A percentile compares a stretch with the other conserved stretches of the same genome.
These are phyloP conservation scores for Eutrema yunnanense DNA, from an alignment of 345 rosid genomes.

Conservation along the genomic window DNA sequence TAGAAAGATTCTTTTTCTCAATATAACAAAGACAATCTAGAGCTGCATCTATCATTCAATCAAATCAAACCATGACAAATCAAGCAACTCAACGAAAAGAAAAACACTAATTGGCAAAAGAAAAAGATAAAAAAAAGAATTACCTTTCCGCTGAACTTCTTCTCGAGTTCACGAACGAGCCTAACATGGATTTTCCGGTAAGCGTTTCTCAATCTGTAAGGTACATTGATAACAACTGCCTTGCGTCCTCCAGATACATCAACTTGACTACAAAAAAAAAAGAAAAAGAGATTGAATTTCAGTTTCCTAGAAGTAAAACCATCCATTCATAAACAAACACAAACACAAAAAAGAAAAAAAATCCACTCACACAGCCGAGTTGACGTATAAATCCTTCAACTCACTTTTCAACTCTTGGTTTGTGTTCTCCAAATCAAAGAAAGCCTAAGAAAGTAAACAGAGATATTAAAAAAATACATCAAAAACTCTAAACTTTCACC, in stretches of 20 bases:
- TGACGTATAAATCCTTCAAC: slow-evolving; percentile 73
- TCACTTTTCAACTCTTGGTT: slow-evolving; percentile 81
- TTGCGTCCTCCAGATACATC: slow-evolving; percentile 75
- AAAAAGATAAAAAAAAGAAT: not conserved
- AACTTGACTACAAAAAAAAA: slow-evolving; percentile 47
- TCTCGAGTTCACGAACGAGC: slow-evolving; percentile 87
- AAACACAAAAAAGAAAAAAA: not conserved
- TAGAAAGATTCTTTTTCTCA: not conserved
- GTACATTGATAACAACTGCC: slow-evolving; percentile 71
- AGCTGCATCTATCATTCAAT: not conserved
- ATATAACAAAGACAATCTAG: not conserved
- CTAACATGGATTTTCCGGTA: slow-evolving; percentile 68
- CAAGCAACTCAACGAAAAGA: not conserved
- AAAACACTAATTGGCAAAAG: too few species aligned
- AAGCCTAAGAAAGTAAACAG: slow-evolving; percentile 39
- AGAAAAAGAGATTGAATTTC: not conserved
- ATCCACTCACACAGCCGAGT: slow-evolving; percentile 61
- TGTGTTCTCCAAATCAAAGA: slow-evolving; percentile 80
- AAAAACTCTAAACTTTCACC: not conserved
- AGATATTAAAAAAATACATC: not conserved
- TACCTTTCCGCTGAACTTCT: slow-evolving; percentile 90
- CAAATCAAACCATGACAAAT: not conserved
- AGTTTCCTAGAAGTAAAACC: not conserved
- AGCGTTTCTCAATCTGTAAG: slow-evolving; percentile 78
- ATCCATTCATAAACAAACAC: not conserved